Base-by-base conservation (phyloP, 2,329 filamentous ascomycete genomes). In the Calonectria honghensis region DNA sequence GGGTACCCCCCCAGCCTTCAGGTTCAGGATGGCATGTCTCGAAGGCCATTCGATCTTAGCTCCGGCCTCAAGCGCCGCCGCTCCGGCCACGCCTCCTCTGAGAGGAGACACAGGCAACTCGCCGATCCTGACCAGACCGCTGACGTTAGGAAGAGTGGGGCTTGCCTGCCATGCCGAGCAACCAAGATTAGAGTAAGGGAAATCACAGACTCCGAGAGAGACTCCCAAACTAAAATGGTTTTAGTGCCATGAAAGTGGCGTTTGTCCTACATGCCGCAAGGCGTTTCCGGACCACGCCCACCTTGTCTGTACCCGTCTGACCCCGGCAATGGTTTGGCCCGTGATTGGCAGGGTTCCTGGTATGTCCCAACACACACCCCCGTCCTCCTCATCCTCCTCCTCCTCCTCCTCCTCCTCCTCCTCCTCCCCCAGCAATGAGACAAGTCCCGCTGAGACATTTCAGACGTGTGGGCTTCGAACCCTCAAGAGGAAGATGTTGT, bases 131-230 rank as follows among this genome's bases (percentile, higher is more conserved):
- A 86, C 74, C 85, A 89, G 81, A 89, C 89, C 54, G 88, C 87
- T 68, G 85, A 86, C 70, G 87, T 90, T 69, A 87, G 89, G 76
- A 87, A 88, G 79, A 84, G 83, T 78, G 86, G 86, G 73, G 87
- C 88, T 41, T 90, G 89, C 77, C 83, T 87, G 69, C 86, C 85
- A 72, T 90, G 89, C 81, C 87, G 85, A 77, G 84, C 87, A 75
- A 85, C 85, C 77, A 90, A 89, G 83, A 85, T 86, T 78, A 82
- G 83, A 78, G 89, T 89, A 85, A 85, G 87, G 81, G 79, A 81
- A 74, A 45, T 73, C 61, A 69, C 63, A 32, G 32, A 54, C 70
- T 74, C 68, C 70, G 64, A 70, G 57, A 70, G 75, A 77, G 76
- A 5, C 45, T 76, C 59, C 73, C 70, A 75, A 77, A 78, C 83